phyloP scores from a whole-genome alignment of 495 filamentous ascomycete species.

The Aspergillus diversus region DNA sequence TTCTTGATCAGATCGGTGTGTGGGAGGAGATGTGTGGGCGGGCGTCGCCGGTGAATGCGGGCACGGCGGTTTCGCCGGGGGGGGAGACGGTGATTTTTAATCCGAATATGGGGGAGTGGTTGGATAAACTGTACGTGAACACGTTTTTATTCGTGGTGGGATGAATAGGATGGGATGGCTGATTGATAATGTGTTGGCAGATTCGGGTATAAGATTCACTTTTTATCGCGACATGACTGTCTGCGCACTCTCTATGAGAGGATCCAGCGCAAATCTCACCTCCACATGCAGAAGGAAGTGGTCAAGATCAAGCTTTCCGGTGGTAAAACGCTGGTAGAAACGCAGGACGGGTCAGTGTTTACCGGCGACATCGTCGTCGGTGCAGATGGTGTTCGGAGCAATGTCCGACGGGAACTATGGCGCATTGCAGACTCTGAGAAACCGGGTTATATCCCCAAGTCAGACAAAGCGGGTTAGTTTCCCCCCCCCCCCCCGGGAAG shows the following conservation, averaged over 20 bases:
- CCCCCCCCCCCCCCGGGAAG: background rate
- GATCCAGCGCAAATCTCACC: background rate
- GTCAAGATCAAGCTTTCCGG: background rate
- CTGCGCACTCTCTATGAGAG: background rate
- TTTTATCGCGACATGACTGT: background rate
- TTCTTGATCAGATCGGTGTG: background rate
- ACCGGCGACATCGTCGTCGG: background rate
- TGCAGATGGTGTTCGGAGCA: background rate
- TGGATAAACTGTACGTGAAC: background rate
- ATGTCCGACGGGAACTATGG: background rate
- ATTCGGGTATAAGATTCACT: background rate
- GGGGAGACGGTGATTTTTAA: background rate
- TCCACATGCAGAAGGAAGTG: background rate
- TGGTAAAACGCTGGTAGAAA: background rate
- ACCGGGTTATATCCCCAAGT: background rate
- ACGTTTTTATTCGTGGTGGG: too few species aligned
- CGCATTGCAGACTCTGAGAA: background rate
- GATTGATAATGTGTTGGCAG: background rate
- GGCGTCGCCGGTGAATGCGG: background rate
- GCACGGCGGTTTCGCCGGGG: background rate
- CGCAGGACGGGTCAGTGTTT: background rate
- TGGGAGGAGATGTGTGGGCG: background rate
- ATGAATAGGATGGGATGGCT: background rate
- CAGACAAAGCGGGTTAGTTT: background rate
- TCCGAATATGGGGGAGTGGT: background rate